phyloP scores from a whole-genome alignment of 2,329 filamentous ascomycete species.

The Xylaria sp. region DNA sequence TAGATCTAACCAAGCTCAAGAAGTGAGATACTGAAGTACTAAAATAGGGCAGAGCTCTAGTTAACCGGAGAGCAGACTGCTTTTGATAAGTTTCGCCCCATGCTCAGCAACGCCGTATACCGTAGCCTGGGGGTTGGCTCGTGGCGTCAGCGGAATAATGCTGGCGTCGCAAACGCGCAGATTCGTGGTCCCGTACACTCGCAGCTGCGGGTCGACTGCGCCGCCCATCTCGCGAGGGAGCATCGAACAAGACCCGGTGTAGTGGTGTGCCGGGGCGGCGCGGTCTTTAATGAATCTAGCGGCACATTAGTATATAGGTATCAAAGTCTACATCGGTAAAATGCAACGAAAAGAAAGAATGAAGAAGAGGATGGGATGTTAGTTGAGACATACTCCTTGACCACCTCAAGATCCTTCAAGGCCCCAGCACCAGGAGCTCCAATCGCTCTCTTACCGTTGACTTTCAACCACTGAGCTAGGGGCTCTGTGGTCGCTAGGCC shows the following conservation, averaged over 20 bases:
- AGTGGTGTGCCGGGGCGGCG: background rate
- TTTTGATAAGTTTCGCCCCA: background rate
- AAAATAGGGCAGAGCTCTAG: too few species aligned
- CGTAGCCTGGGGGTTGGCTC: background rate
- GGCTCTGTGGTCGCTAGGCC: background rate
- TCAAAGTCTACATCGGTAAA: too few species aligned
- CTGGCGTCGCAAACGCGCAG: slow-evolving; percentile 6
- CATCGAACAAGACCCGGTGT: slow-evolving; percentile 13
- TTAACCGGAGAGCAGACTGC: too few species aligned
- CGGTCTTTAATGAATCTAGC: too few species aligned
- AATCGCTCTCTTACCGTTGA: background rate
- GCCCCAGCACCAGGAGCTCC: too few species aligned
- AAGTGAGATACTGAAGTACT: too few species aligned
- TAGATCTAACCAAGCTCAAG: too few species aligned
- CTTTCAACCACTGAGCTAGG: background rate
- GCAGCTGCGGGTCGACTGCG: slow-evolving; percentile 5
- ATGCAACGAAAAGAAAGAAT: too few species aligned
- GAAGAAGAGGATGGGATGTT: too few species aligned
- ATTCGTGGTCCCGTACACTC: background rate
- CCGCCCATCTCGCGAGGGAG: slow-evolving; percentile 10
- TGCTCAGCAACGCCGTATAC: slow-evolving; percentile 10
- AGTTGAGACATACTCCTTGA: slow-evolving; percentile 9
- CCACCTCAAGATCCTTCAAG: slow-evolving; percentile 18
- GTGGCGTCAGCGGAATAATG: slow-evolving; percentile 4
- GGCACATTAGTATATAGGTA: too few species aligned